Base-by-base conservation (phyloP, 2,329 filamentous ascomycete genomes). In the Penicillium sp. region DNA sequence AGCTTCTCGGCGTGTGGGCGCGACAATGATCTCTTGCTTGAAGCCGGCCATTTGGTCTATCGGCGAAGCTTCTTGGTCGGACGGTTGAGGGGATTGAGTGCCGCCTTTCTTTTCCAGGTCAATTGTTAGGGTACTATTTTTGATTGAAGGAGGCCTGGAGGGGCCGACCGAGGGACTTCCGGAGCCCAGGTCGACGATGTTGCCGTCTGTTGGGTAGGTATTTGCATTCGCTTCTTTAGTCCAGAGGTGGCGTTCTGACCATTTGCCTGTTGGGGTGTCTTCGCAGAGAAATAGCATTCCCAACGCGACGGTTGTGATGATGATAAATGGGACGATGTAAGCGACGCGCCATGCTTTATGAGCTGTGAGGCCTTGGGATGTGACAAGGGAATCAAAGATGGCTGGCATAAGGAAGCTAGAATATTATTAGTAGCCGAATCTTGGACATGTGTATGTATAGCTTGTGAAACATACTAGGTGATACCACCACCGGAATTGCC, bases 401-500 rank as follows among this genome's bases (percentile, higher is more conserved):
- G 91, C 91, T 2, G 93, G 92, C 92, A 96, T 96, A 66, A 93
- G 85, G 73, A 96, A 96, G 78, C 73, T 76, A 27, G n/a, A 14
- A 14, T 13, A 7, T 21, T 19, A 42, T 26, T 29, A 53, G 56
- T 42, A 64, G 46, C 5, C 14, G 31, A 7, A 1, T 11, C 1
- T 33, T 33, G 37, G 23, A 5, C 45, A 25, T 26, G 14, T 14
- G 16, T 4, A 35, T 14, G 7, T 31, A 23, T 14, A 37, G 44
- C 11, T 1, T 16, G 31, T 29, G n/a, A 26, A 13, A 58, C 69
- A 27, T 66, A 75, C 73, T 96, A 96, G 2, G 92, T 96, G 64
- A 96, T 89, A 55, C 93, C 93, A 62, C 92, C 93, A 57, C 93
- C 92, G 26, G 91, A 85, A 67, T 96, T 96, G 51, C 92, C 93